Conservation (phyloP, 495 filamentous ascomycete species). For the Jackrogersella multiformis region DNA sequence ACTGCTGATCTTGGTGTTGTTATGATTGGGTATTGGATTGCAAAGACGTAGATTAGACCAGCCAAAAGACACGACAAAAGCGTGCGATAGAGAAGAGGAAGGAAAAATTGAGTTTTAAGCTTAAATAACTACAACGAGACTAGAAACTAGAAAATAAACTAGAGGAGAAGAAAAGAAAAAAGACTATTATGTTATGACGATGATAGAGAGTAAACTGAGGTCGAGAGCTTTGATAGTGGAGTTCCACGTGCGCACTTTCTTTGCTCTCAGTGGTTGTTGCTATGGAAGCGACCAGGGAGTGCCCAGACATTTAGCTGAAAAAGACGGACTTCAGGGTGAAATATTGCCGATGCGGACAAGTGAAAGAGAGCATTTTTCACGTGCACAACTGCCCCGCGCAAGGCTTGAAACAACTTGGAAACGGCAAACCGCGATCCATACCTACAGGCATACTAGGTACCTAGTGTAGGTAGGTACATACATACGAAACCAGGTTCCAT, state of each 20-base stretch:
- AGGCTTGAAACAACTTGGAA: conserved; percentile 1
- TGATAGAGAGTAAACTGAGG: conserved; percentile 21
- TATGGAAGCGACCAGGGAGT: conserved; percentile 18
- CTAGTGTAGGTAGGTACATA: no score
- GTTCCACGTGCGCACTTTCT: conserved; percentile 28
- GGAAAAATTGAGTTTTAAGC: conserved; percentile 16
- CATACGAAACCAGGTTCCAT: conserved; percentile 1
- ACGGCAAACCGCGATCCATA: not conserved
- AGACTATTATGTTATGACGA: conserved; percentile 35
- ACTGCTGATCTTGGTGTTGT: conserved; percentile 12
- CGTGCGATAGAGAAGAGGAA: conserved; percentile 7
- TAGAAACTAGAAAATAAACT: conserved; percentile 25
- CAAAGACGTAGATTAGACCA: conserved; percentile 5
- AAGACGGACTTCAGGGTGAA: not conserved
- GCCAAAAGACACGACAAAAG: conserved; percentile 3
- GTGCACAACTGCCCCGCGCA: conserved; percentile 41
- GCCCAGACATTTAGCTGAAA: no score
- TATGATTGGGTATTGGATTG: conserved; percentile 26
- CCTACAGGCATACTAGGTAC: no score
- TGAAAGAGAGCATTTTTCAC: conserved; percentile 23
- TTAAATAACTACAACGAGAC: conserved; percentile 2
- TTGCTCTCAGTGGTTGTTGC: conserved; percentile 30
- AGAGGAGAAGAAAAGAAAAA: conserved; percentile 10
- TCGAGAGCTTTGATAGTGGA: conserved; percentile 29
- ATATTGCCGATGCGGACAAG: not conserved